phyloP scores from a whole-genome alignment of 257 asterid genomes.

The Lycium ferocissimum region DNA sequence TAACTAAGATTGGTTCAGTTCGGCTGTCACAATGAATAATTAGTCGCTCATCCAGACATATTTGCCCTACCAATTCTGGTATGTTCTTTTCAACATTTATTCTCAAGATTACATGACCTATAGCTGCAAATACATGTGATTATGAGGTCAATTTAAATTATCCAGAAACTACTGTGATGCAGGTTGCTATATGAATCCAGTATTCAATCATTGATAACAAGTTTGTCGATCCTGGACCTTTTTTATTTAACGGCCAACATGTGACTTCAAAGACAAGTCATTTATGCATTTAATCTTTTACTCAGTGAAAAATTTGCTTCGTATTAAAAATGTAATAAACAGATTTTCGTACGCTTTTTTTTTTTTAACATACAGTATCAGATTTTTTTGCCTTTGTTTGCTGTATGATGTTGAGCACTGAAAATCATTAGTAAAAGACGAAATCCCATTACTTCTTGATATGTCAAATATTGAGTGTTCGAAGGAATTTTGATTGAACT shows the following conservation, averaged over 20 bases:
- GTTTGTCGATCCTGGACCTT: neutral
- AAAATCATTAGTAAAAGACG: too few species aligned
- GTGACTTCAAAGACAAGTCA: neutral
- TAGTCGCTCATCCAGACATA: too few species aligned
- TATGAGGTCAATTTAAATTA: too few species aligned
- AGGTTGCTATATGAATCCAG: neutral
- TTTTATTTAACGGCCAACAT: neutral
- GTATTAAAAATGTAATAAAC: neutral
- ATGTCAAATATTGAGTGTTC: too few species aligned
- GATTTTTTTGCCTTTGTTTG: neutral
- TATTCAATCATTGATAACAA: neutral
- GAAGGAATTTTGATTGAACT: too few species aligned
- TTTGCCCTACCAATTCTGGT: too few species aligned
- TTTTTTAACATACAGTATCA: neutral
- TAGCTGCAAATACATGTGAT: neutral
- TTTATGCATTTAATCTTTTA: neutral
- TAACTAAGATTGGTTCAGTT: neutral
- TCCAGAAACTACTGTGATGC: neutral
- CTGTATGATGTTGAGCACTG: neutral
- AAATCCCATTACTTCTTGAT: too few species aligned
- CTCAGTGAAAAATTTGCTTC: neutral
- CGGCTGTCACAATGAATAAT: neutral
- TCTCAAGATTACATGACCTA: neutral
- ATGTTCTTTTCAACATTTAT: too few species aligned
- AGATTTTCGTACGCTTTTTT: neutral